Base-by-base conservation (phyloP, 306 rosid genomes). In the Corylus heterophylla region DNA sequence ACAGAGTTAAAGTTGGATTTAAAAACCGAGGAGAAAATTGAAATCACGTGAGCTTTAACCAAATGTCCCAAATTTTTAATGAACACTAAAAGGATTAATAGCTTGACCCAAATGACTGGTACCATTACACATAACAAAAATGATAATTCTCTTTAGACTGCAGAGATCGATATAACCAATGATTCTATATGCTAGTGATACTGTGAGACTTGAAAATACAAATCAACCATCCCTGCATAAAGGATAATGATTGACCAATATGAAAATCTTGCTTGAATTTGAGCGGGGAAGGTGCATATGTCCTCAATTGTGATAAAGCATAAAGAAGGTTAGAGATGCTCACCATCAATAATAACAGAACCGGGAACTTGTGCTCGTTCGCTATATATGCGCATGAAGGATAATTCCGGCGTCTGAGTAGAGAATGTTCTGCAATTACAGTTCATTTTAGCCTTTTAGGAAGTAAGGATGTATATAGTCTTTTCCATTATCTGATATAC, bases 291-390 rank as follows among this genome's bases (percentile, higher is more conserved):
- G 12, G 6, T 6, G 35, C 6, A 4, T 66, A 29, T 5, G n/a
- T 55, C 45, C 82, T 17, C 76, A 13, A 51, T 1, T 25, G 44
- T 52, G 25, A 73, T 62, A 17, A 42, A 64, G 59, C 59, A 54
- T 54, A 18, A 16, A 7, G 59, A 54, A 54, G 59, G 20, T 18
- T 18, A 27, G 22, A 18, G 17, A 51, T 70, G 72, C 89, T 85
- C 73, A 94, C 97, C 98, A 77, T 94, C 98, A 12, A 94, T 94
- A 62, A 94, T 85, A 64, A 91, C 73, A 61, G 95, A 82, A 78
- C 93, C 97, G 27, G 92, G 97, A 59, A 87, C 92, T 69, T 75
- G 87, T 54, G 69, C 79, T 73, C 97, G 84, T 81, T 87, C 89
- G 54, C 91, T 79, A 86, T 89, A 89, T 14, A 91, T 89, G 69